These are phyloP conservation scores for Huntiella savannae DNA, from an alignment of 2,329 filamentous ascomycete genomes.

Conservation along the genomic window DNA sequence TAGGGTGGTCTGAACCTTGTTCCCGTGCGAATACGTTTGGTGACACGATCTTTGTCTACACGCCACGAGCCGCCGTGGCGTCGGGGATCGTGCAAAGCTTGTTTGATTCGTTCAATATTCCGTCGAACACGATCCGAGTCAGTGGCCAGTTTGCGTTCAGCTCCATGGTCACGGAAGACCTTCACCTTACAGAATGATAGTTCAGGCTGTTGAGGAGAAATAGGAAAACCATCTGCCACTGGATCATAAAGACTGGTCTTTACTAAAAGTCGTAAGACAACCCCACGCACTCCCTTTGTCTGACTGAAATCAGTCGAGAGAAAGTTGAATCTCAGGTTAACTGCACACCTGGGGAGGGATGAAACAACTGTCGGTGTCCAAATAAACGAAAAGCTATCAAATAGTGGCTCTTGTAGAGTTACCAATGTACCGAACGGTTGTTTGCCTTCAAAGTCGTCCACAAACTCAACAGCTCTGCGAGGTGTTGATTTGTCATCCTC, in stretches of 20 bases:
- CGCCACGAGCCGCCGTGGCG: neutral
- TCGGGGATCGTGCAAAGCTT: conserved; percentile 19
- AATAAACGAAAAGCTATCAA: conserved; percentile 81
- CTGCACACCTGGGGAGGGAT: conserved; percentile 46
- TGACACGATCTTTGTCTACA: conserved; percentile 7
- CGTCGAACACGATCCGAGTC: conserved; percentile 91
- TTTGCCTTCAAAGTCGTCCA: conserved; percentile 52
- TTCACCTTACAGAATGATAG: conserved; percentile 95
- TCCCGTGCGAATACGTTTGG: conserved; percentile 5
- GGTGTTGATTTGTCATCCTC: conserved; percentile 46
- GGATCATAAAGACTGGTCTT: conserved; percentile 55
- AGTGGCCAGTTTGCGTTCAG: conserved; percentile 85
- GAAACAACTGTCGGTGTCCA: conserved; percentile 53
- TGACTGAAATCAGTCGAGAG: conserved; percentile 97
- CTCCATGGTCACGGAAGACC: conserved; percentile 87
- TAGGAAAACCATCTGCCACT: conserved; percentile 14
- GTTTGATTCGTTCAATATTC: conserved; percentile 86
- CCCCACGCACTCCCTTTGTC: conserved; percentile 95
- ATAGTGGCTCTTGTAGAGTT: conserved; percentile 59
- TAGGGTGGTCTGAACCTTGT: neutral
- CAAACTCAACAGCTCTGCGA: conserved; percentile 89
- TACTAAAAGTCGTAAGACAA: conserved; percentile 78
- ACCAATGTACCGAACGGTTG: conserved; percentile 34
- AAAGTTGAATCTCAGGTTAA: conserved; percentile 94
- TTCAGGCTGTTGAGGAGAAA: conserved; percentile 30